A percentile compares a stretch with the other conserved stretches of the same genome.
Conservation (phyloP, 352 stramenopile species). For the Globisporangium carolinianum region DNA sequence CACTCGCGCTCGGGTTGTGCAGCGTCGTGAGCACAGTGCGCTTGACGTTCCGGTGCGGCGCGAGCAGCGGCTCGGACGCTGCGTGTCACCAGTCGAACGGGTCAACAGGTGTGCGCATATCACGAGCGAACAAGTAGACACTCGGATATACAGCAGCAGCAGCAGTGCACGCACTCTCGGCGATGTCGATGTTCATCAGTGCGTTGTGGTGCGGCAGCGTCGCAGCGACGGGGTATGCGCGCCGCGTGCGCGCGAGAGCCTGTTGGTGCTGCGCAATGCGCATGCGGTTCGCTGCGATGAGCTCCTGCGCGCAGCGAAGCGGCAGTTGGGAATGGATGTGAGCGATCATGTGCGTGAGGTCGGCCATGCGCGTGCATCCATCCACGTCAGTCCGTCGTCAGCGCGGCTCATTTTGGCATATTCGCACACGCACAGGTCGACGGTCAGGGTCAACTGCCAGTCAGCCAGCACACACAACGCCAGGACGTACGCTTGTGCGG, state of each 20-base stretch:
- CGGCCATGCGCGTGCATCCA: background rate
- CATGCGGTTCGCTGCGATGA: slow-evolving; percentile 56
- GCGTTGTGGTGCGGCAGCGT: slow-evolving; percentile 22
- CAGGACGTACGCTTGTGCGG: slow-evolving; percentile 36
- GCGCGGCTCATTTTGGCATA: background rate
- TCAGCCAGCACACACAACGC: background rate
- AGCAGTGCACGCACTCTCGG: slow-evolving; percentile 35
- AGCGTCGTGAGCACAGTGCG: slow-evolving; percentile 22
- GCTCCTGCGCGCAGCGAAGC: slow-evolving; percentile 19
- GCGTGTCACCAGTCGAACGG: background rate
- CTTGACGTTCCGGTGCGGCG: slow-evolving; percentile 16
- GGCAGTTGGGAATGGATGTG: background rate
- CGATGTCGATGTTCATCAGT: slow-evolving; percentile 31
- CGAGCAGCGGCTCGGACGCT: slow-evolving; percentile 40
- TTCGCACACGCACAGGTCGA: no score
- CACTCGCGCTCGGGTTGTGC: slow-evolving; percentile 15
- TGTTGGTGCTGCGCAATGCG: slow-evolving; percentile 29
- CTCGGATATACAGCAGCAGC: background rate
- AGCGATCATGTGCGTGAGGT: background rate
- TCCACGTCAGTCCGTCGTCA: background rate
- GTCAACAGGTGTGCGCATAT: background rate
- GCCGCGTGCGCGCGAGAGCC: slow-evolving; percentile 15
- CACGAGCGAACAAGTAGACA: no score
- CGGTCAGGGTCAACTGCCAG: background rate
- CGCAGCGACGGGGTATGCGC: slow-evolving; percentile 20